A percentile compares a stretch with the other conserved stretches of the same genome.
These are phyloP conservation scores for Colletotrichum phormii DNA, from an alignment of 2,329 filamentous ascomycete genomes.

Conservation along the genomic window DNA sequence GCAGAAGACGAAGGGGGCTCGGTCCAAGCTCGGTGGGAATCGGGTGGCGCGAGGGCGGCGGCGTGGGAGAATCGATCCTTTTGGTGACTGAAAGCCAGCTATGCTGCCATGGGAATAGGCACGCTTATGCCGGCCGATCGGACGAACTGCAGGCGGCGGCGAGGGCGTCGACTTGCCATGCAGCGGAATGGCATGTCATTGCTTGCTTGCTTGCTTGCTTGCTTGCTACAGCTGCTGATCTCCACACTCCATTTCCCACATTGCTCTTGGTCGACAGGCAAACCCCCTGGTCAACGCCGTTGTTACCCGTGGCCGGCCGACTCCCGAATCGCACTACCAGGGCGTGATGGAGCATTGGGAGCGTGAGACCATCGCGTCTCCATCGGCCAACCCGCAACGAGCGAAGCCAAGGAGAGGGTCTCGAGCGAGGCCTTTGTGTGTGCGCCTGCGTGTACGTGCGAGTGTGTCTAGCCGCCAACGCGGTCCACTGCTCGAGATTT, in stretches of 20 bases:
- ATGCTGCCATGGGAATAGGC: neutral
- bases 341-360: neutral
- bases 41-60: constrained; percentile 19
- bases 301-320: constrained; percentile 31
- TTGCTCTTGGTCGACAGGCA: neutral
- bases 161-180: constrained; percentile 3
- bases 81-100: neutral
- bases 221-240: neutral
- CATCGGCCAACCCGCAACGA: constrained; percentile 31
- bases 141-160: constrained; percentile 7
- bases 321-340: constrained; percentile 23
- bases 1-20: neutral
- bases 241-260: constrained; percentile 14
- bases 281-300: constrained; percentile 21
- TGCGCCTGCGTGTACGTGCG: neutral
- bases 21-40: constrained; percentile 30
- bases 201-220: neutral
- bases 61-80: neutral
- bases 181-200: constrained; percentile 29
- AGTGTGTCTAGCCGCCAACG: neutral
- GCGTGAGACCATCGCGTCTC: constrained; percentile 17
- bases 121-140: constrained; percentile 15
- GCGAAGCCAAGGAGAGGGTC: constrained; percentile 18
- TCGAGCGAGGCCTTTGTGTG: constrained; percentile 20
- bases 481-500: constrained; percentile 30